Base-by-base conservation (phyloP, 129 eudicot species). In the Escallonia herrerae region DNA sequence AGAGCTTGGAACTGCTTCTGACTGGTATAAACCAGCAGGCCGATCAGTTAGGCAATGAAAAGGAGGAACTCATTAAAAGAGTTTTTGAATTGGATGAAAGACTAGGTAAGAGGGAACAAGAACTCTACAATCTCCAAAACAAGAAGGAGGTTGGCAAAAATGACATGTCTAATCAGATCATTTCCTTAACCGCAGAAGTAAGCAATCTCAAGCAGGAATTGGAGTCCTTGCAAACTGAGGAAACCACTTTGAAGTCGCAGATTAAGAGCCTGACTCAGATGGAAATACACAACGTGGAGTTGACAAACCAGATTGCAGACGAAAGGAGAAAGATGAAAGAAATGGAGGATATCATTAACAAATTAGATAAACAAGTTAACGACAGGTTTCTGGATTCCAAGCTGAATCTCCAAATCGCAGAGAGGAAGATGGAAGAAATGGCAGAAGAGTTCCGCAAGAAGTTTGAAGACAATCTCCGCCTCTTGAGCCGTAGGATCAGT, bases 371-470 rank as follows among this genome's bases (percentile, higher is more conserved):
- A 22, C 84, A 83, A 44, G 37, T 61, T 51, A 70, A 70, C 45
- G 60, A 50, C 22, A 63, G 43, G 60, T 67, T 78, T 2, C 37
- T 44, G 13, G 64, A 66, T 12, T 47, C 78, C 3, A 80, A 71
- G 45, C 49, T 75, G 4, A 76, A 61, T 40, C 70, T 79, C 56
- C 76, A 82, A 13, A 45, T 69, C 3, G 77, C 79, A 0, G 96
- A 88, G 10, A 83, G 72, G 59, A 89, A 89, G 64, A 64, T 89
- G 62, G 96, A 82, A 46, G 97, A 94, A 56, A 79, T 77, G 70
- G 81, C 86, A 1, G 87, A 79, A 40, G 95, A 86, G 39, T 82
- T 86, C 47, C 57, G 80, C 13, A 89, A 93, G 37, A 76, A 82
- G 53, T 76, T 79, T 11, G 99, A 93, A 66, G 99, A 80, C 60